Evolutionary conservation across 148 eudicot species (phyloP).

Genomic region (Linanthus parryae): DNA sequence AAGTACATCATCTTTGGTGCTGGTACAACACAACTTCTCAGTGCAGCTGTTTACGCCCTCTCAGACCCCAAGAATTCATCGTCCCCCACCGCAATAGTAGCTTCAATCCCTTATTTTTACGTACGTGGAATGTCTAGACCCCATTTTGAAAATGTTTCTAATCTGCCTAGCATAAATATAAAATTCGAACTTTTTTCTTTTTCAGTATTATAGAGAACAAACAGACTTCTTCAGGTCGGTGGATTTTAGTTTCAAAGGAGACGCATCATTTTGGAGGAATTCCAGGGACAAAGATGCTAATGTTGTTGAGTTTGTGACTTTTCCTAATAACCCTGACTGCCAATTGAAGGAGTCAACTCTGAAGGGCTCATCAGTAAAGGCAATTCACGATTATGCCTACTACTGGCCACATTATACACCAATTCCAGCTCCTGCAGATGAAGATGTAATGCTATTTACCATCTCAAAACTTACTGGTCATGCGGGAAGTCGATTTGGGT

Average conservation of each 20-base stretch:
- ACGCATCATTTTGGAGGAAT: conserved; percentile 38
- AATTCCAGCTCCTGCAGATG: conserved; percentile 38
- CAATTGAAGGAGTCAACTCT: conserved; percentile 29
- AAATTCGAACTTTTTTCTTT: too few relatives aligned
- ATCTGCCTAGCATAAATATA: too few relatives aligned
- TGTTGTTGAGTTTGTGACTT: conserved; percentile 51
- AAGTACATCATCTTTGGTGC: conserved; percentile 48
- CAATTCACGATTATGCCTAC: conserved; percentile 45
- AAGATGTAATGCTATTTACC: conserved; percentile 53
- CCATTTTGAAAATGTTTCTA: too few relatives aligned
- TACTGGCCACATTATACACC: conserved; percentile 65
- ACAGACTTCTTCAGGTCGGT: conserved; percentile 37
- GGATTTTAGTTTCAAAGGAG: conserved; percentile 40
- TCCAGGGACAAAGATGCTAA: conserved; percentile 10
- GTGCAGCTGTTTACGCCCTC: conserved; percentile 66
- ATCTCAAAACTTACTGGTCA: conserved; percentile 61
- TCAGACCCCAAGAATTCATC: conserved; percentile 32
- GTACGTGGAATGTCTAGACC: too few relatives aligned
- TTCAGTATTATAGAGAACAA: conserved; percentile 39
- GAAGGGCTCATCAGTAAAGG: conserved; percentile 23
- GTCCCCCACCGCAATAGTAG: conserved; percentile 39
- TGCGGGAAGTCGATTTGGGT: conserved; percentile 69
- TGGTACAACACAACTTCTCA: conserved; percentile 59
- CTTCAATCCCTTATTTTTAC: conserved; percentile 43
- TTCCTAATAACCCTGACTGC: conserved; percentile 57